Base-by-base conservation (phyloP, 371 early-diverging fungal species). In the Rozella allomycis region DNA sequence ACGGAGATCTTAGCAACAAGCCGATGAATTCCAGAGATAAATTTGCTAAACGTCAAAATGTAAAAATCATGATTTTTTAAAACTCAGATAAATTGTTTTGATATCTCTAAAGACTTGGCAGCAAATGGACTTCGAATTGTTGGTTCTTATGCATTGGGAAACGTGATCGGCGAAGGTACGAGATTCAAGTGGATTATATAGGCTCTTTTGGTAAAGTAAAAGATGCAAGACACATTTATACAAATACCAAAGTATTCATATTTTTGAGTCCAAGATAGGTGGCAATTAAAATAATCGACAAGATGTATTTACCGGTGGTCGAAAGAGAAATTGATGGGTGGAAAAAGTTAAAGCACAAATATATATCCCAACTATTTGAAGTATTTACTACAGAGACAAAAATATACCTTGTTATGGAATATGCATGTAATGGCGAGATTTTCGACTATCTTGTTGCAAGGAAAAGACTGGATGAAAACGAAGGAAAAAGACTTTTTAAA, bases 191-290 rank as follows among this genome's bases (percentile, higher is more conserved):
- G 13, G 11, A 13, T 27, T 10, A 16, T n/a, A 6, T 18, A 77
- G 84, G 84, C 19, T 67, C 72, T 13, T 83, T 68, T 53, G 80
- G 80, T 31, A 80, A 83, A 56, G 81, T 83, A 25, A 83, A 79
- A n/a, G n/a, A n/a, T n/a, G n/a, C n/a, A n/a, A n/a, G n/a, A n/a
- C n/a, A 26, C 28, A n/a, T 39, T 23, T 31, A 23, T 36, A 20
- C 20, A 26, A 9, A 19, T 30, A 35, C 20, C 6, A 39, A 16
- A 23, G 3, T 9, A 29, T 13, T 27, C 35, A 23, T 27, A 7
- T 7, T 19, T 35, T 3, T 29, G 20, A 34, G 20, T 30, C 14
- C 21, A 32, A 30, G 7, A 31, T 23, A 47, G 60, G 82, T 81
- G 13, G 85, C 82, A 6, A 59, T 84, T 39, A 85, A 85, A 54